Conservation (phyloP, 352 stramenopile species). For the Thalassiosira allenii region DNA sequence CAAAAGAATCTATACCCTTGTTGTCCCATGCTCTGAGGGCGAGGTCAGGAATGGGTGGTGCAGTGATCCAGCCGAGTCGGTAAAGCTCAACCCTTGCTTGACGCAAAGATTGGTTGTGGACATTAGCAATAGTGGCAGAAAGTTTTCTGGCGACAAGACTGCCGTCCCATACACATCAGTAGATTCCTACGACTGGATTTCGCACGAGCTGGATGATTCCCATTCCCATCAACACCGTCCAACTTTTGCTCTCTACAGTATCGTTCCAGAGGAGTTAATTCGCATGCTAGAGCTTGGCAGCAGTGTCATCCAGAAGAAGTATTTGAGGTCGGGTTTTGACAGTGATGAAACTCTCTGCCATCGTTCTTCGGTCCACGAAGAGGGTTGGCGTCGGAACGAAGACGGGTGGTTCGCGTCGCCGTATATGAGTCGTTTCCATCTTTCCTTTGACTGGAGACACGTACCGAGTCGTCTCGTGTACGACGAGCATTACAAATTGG, state of each 20-base stretch:
- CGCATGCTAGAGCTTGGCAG: slow-evolving; percentile 30
- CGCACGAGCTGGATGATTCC: neutral
- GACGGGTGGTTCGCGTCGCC: slow-evolving; percentile 92
- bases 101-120: slow-evolving; percentile 76
- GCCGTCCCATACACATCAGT: slow-evolving; percentile 64
- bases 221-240: neutral
- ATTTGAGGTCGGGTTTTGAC: slow-evolving; percentile 50
- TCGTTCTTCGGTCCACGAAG: slow-evolving; percentile 78
- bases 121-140: slow-evolving; percentile 74
- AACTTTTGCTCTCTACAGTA: slow-evolving; percentile 51
- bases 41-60: slow-evolving; percentile 58
- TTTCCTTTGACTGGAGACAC: slow-evolving; percentile 95
- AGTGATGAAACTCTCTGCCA: slow-evolving; percentile 71
- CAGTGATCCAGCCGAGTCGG: slow-evolving; percentile 41
- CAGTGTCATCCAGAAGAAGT: slow-evolving; percentile 54
- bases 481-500: slow-evolving; percentile 94
- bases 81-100: slow-evolving; percentile 85
- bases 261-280: slow-evolving; percentile 45
- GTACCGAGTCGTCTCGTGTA: slow-evolving; percentile 92
- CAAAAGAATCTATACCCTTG: slow-evolving; percentile 64
- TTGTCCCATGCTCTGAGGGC: slow-evolving; percentile 68
- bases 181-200: neutral
- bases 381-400: slow-evolving; percentile 88
- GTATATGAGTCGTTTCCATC: slow-evolving; percentile 91
- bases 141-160: slow-evolving; percentile 80